Evolutionary conservation across 768 basidiomycete species (phyloP).

Genomic region (Hypholoma sublateritium): DNA sequence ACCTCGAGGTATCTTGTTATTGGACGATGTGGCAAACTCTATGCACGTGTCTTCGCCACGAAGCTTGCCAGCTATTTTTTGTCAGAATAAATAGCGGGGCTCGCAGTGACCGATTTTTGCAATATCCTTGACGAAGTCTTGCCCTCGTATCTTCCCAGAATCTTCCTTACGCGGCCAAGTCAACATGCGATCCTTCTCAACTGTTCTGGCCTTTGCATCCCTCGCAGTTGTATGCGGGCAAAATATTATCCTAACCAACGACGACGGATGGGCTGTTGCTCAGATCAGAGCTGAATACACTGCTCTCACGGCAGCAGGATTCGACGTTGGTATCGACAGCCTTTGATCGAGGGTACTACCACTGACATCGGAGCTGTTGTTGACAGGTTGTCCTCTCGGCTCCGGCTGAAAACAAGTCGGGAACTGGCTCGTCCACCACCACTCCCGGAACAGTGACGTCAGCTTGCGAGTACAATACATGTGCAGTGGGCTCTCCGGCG

Average conservation of each 20-base stretch:
- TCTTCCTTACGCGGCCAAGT: neutral
- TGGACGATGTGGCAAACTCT: too few relatives aligned
- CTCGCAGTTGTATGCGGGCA: neutral
- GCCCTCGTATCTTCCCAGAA: neutral
- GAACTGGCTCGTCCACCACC: constrained; percentile 40
- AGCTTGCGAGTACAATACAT: constrained; percentile 49
- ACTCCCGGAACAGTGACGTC: constrained; percentile 31
- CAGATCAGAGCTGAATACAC: constrained; percentile 41
- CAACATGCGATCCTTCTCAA: constrained; percentile 4
- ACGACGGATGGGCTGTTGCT: constrained; percentile 47
- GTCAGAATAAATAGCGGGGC: too few relatives aligned
- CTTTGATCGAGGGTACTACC: neutral
- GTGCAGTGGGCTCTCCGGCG: constrained; percentile 43
- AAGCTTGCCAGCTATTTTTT: too few relatives aligned
- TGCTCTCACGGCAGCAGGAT: constrained; percentile 37
- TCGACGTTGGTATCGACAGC: constrained; percentile 27
- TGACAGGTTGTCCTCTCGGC: constrained; percentile 45
- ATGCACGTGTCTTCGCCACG: too few relatives aligned
- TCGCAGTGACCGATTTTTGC: too few relatives aligned
- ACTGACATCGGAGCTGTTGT: neutral
- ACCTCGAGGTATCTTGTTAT: too few relatives aligned
- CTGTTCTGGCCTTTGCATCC: neutral
- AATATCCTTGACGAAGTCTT: neutral
- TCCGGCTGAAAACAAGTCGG: constrained; percentile 46
- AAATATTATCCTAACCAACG: constrained; percentile 33